These are phyloP conservation scores for Xylaria curta DNA, from an alignment of 495 filamentous ascomycete species.

Conservation along the genomic window DNA sequence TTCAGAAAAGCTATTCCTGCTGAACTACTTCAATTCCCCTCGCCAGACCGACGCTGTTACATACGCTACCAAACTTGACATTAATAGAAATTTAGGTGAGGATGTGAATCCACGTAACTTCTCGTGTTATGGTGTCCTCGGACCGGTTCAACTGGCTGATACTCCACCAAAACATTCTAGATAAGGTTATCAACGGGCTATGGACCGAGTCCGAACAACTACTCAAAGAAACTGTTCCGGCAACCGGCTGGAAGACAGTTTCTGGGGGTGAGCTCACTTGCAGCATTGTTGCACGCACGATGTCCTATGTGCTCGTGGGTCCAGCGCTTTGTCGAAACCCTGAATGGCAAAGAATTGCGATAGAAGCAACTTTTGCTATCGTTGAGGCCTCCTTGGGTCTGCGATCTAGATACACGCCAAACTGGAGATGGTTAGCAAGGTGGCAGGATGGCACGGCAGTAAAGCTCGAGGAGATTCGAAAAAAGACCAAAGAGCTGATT, in stretches of 20 bases:
- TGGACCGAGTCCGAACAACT: background rate
- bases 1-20: background rate
- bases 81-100: constrained; percentile 18
- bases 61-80: constrained; percentile 8
- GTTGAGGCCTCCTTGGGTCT: constrained; percentile 12
- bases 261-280: background rate
- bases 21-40: constrained; percentile 14
- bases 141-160: background rate
- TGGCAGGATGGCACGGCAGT: background rate
- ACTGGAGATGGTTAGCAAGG: constrained; percentile 8
- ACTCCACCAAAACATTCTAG: background rate
- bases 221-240: background rate
- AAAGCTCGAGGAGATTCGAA: constrained; percentile 8
- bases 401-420: background rate
- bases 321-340: background rate
- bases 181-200: background rate
- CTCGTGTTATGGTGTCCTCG: background rate
- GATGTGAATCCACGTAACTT: background rate
- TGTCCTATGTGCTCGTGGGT: background rate
- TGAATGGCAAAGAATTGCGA: background rate
- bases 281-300: background rate
- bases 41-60: constrained; percentile 17
- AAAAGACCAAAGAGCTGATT: constrained; percentile 9
- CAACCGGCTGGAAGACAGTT: background rate
- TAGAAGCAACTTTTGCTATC: background rate